Conservation (phyloP, 768 basidiomycete species). For the Leccinum subtestaceum region DNA sequence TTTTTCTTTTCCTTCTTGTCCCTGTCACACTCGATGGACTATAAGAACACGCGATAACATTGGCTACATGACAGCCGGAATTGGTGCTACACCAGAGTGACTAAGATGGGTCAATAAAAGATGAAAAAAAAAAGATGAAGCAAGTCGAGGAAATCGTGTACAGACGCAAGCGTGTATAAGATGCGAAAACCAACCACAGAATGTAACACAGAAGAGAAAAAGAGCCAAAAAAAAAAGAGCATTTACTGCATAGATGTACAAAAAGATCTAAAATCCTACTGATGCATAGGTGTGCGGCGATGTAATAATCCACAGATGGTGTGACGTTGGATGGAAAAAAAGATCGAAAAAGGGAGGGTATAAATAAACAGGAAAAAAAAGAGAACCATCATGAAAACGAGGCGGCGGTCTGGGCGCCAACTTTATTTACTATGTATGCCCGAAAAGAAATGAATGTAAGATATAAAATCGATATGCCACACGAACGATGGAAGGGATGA, state of each 20-base stretch:
- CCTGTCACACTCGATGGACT: neutral
- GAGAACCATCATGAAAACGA: neutral
- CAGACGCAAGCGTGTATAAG: conserved; percentile 6
- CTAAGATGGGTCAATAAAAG: conserved; percentile 10
- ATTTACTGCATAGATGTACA: conserved; percentile 18
- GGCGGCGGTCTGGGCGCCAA: neutral
- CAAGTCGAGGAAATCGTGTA: conserved; percentile 11
- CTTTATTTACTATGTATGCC: neutral
- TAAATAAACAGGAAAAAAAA: conserved; percentile 2
- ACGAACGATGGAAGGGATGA: neutral
- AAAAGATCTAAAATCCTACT: conserved; percentile 21
- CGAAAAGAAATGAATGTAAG: conserved; percentile 2
- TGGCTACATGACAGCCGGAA: conserved; percentile 14
- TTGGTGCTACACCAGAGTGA: conserved; percentile 22
- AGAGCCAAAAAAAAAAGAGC: neutral
- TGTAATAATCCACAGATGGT: conserved; percentile 4
- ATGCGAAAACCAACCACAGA: neutral
- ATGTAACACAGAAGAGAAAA: conserved; percentile 15
- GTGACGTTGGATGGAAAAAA: neutral
- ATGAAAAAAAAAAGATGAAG: conserved; percentile 1
- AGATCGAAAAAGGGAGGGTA: neutral
- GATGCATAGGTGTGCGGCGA: conserved; percentile 14
- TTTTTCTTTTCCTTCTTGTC: neutral
- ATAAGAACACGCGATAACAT: conserved; percentile 3
- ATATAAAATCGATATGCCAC: conserved; percentile 12